phyloP scores from a whole-genome alignment of 2,329 filamentous ascomycete species.

The Neopestalotiopsis rosae region DNA sequence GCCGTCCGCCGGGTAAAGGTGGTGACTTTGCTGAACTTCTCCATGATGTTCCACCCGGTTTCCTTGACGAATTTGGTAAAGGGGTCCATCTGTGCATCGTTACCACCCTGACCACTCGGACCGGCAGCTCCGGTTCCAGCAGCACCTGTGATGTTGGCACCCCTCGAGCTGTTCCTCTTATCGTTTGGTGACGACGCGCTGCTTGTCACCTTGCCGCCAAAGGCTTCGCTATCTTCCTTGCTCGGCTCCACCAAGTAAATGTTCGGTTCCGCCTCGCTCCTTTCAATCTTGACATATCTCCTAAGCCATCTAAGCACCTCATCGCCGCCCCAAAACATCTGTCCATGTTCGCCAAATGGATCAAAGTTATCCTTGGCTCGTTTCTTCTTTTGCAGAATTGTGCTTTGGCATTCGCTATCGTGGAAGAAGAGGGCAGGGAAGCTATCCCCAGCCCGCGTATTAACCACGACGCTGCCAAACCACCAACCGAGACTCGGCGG shows the following conservation, averaged over 20 bases:
- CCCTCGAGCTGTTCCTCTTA: conserved; percentile 41
- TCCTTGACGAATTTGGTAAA: conserved; percentile 94
- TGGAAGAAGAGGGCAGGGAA: conserved; percentile 98
- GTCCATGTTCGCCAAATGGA: conserved; percentile 82
- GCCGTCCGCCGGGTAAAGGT: conserved; percentile 93
- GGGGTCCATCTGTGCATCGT: conserved; percentile 86
- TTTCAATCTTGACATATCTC: conserved; percentile 81
- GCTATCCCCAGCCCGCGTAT: conserved; percentile 86
- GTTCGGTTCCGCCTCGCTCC: conserved; percentile 84
- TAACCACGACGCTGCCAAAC: conserved; percentile 96
- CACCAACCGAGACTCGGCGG: conserved; percentile 97
- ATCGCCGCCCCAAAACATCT: conserved; percentile 97
- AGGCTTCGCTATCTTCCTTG: conserved; percentile 82
- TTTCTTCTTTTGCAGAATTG: conserved; percentile 91
- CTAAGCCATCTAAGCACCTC: conserved; percentile 92
- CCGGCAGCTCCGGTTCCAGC: conserved; percentile 42
- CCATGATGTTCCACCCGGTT: conserved; percentile 93
- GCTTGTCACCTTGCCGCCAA: conserved; percentile 67
- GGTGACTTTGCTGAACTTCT: conserved; percentile 96
- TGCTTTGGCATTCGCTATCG: conserved; percentile 94
- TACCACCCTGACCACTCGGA: conserved; percentile 41
- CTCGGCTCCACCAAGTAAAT: conserved; percentile 90
- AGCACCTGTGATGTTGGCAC: conserved; percentile 36
- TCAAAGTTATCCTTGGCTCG: conserved; percentile 85
- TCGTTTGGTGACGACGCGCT: conserved; percentile 50